Percentiles rank a stretch among this genome's conserved stretches.
These are phyloP conservation scores for Leishmania mexicana DNA, from an alignment of 208 protist genomes.

Conservation along the genomic window DNA sequence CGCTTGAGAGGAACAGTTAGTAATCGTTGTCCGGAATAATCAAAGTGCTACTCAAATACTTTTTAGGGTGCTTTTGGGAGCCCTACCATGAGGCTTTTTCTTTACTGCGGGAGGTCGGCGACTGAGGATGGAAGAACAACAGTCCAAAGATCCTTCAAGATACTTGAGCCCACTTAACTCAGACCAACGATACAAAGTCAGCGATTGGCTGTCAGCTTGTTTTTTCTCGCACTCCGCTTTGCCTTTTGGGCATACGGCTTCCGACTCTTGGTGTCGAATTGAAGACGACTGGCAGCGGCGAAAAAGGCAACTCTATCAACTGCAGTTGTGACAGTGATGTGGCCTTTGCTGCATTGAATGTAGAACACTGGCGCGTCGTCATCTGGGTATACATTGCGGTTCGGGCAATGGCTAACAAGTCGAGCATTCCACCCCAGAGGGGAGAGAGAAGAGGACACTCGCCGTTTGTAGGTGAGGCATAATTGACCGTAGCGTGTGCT, in stretches of 20 bases:
- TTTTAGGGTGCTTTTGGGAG: neutral
- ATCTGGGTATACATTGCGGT: slow-evolving; percentile 10
- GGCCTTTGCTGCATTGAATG: slow-evolving; percentile 17
- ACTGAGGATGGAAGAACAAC: neutral
- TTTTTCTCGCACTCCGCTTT: slow-evolving; percentile 5
- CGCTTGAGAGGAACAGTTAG: neutral
- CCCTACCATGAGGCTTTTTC: neutral
- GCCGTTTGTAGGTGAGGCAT: slow-evolving; percentile 13
- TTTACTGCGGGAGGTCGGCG: too few species aligned
- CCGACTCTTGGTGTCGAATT: slow-evolving; percentile 5
- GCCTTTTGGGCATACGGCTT: neutral
- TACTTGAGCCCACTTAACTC: too few species aligned
- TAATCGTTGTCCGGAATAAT: too few species aligned
- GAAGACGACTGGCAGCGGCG: slow-evolving; percentile 21
- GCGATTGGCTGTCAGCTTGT: neutral
- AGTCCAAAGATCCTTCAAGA: neutral
- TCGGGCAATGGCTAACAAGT: slow-evolving; percentile 10
- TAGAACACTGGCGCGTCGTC: slow-evolving; percentile 19
- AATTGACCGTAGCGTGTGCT: slow-evolving; percentile 12
- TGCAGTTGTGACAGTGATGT: slow-evolving; percentile 19
- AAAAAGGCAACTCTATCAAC: slow-evolving; percentile 29
- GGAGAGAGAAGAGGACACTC: neutral
- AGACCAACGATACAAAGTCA: neutral
- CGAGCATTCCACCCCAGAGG: slow-evolving; percentile 13
- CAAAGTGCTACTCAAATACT: neutral